A percentile compares a stretch with the other conserved stretches of the same genome.
These are phyloP conservation scores for Hibiscus mutabilis DNA, from an alignment of 345 rosid genomes.

Conservation along the genomic window DNA sequence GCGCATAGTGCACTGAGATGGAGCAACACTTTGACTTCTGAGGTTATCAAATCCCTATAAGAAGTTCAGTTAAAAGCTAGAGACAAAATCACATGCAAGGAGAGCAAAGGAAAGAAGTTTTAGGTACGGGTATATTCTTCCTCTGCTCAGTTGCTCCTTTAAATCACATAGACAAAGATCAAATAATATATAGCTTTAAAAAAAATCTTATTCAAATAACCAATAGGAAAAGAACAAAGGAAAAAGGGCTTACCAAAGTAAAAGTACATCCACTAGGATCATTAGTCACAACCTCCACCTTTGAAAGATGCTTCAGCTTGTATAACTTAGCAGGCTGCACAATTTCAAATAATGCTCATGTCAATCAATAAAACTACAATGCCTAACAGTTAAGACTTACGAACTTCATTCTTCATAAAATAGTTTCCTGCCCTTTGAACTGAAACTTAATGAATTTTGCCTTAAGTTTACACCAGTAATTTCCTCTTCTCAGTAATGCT, in stretches of 20 bases:
- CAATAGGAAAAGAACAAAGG: neutral
- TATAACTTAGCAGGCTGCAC: slow-evolving; percentile 88
- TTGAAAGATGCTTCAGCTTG: slow-evolving; percentile 90
- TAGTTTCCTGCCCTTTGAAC: too few relatives aligned
- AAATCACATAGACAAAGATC: slow-evolving; percentile 9
- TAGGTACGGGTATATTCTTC: neutral
- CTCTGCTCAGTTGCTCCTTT: slow-evolving; percentile 14
- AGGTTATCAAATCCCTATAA: slow-evolving; percentile 97
- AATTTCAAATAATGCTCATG: slow-evolving; percentile 13
- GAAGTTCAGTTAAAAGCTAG: slow-evolving; percentile 26
- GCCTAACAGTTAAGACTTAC: too few relatives aligned
- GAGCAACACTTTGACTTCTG: slow-evolving; percentile 88
- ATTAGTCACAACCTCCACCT: slow-evolving; percentile 87
- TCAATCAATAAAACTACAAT: neutral
- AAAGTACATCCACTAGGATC: slow-evolving; percentile 98
- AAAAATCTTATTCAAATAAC: neutral
- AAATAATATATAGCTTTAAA: slow-evolving; percentile 9
- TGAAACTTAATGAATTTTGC: too few relatives aligned
- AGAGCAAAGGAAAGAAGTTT: neutral
- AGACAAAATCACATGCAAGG: neutral
- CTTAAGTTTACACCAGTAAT: too few relatives aligned
- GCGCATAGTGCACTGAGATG: slow-evolving; percentile 99
- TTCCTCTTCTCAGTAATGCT: too few relatives aligned
- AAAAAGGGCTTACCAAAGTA: slow-evolving; percentile 61
- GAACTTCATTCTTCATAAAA: too few relatives aligned